Conservation (phyloP, 352 stramenopile species). For the Phytophthora constricta region DNA sequence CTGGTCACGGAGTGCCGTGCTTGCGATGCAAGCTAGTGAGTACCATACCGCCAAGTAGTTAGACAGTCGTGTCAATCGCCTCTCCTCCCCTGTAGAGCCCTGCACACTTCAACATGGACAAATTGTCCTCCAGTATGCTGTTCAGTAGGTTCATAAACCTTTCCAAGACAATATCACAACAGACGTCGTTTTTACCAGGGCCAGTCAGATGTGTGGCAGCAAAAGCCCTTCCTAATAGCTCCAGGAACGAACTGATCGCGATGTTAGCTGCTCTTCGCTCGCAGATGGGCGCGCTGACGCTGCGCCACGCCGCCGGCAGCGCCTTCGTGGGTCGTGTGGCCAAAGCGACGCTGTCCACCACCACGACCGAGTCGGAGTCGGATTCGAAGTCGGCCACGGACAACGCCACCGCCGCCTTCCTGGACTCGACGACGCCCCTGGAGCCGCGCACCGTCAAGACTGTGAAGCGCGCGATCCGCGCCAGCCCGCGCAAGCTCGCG, state of each 20-base stretch:
- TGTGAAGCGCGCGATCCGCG: slow-evolving; percentile 84
- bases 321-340: slow-evolving; percentile 30
- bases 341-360: slow-evolving; percentile 51
- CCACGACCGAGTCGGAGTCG: slow-evolving; percentile 25
- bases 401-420: slow-evolving; percentile 65
- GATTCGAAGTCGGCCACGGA: slow-evolving; percentile 30
- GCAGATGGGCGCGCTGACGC: slow-evolving; percentile 63
- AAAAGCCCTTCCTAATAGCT: slow-evolving; percentile 22
- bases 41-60: slow-evolving; percentile 29
- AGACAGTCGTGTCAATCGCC: slow-evolving; percentile 12
- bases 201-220: slow-evolving; percentile 31
- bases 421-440: slow-evolving; percentile 60
- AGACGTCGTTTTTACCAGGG: slow-evolving; percentile 6
- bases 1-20: background rate
- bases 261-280: slow-evolving; percentile 73
- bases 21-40: slow-evolving; percentile 2
- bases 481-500: slow-evolving; percentile 82
- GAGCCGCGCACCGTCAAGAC: slow-evolving; percentile 75
- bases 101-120: background rate
- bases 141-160: slow-evolving; percentile 3
- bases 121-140: background rate
- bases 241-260: slow-evolving; percentile 19
- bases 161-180: background rate
- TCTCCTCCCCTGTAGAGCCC: slow-evolving; percentile 16
- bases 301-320: slow-evolving; percentile 49